These are phyloP conservation scores for Hygrocybe punicea DNA, from an alignment of 768 basidiomycete genomes.

Conservation along the genomic window DNA sequence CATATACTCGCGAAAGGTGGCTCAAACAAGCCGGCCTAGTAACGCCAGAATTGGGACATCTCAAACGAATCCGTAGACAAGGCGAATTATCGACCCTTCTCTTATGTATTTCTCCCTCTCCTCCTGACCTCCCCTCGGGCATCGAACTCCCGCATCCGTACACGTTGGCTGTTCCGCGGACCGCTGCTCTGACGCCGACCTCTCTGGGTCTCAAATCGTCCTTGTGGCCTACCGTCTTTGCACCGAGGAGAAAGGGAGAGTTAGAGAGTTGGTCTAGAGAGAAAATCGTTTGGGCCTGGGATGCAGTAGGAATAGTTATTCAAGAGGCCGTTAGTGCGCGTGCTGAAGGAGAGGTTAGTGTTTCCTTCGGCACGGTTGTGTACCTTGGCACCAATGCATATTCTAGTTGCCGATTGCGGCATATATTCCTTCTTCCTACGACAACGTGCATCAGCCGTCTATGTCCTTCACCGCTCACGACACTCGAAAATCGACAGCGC, in stretches of 20 bases:
- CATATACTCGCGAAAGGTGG: conserved; percentile 50
- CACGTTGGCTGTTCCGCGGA: conserved; percentile 56
- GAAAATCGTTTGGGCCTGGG: conserved; percentile 69
- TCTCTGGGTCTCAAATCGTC: conserved; percentile 64
- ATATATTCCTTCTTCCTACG: conserved; percentile 57
- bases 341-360: conserved; percentile 56
- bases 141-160: conserved; percentile 53
- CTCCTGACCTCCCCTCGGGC: conserved; percentile 51
- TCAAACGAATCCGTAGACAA: conserved; percentile 71
- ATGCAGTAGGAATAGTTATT: conserved; percentile 57
- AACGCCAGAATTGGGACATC: conserved; percentile 59
- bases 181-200: conserved; percentile 61
- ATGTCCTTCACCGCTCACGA: conserved; percentile 59
- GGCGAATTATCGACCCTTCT: conserved; percentile 50
- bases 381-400: neutral
- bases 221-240: conserved; percentile 84
- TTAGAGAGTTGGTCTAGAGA: conserved; percentile 63
- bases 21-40: conserved; percentile 62
- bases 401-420: conserved; percentile 72
- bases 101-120: conserved; percentile 38
- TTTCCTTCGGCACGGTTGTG: neutral
- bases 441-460: conserved; percentile 21
- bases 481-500: conserved; percentile 59
- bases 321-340: conserved; percentile 47
- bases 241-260: conserved; percentile 67